phyloP scores from a whole-genome alignment of 306 rosid genomes.

The Dicorynia guianensis region DNA sequence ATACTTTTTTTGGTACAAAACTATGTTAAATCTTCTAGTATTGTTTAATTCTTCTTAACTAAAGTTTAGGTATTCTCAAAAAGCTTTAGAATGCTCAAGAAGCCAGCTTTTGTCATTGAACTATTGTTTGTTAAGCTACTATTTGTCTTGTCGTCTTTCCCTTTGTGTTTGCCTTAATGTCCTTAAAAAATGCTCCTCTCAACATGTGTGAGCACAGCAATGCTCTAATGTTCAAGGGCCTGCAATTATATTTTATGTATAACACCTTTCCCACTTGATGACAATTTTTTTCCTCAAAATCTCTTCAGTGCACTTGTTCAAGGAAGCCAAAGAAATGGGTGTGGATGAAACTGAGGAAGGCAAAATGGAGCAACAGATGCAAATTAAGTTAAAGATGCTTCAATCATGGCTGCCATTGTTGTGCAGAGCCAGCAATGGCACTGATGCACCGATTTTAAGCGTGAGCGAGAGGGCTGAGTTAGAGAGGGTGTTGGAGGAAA shows the following conservation, averaged over 20 bases:
- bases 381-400: conserved; percentile 65
- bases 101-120: too few species aligned
- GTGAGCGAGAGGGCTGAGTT: conserved; percentile 53
- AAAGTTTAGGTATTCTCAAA: too few species aligned
- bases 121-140: too few species aligned
- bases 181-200: too few species aligned
- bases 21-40: too few species aligned
- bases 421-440: conserved; percentile 76
- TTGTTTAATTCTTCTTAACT: too few species aligned
- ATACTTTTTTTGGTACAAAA: too few species aligned
- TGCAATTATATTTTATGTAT: background rate
- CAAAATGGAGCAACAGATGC: conserved; percentile 43
- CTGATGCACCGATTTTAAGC: conserved; percentile 65
- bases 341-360: conserved; percentile 43
- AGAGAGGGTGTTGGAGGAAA: conserved; percentile 66
- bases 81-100: too few species aligned
- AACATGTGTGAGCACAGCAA: too few species aligned
- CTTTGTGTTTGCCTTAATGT: too few species aligned
- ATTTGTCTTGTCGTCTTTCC: too few species aligned
- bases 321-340: conserved; percentile 62
- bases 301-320: conserved; percentile 65
- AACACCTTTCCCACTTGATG: background rate
- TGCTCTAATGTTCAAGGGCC: background rate
- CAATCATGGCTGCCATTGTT: conserved; percentile 78
- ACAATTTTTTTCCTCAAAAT: background rate